Evolutionary conservation across 192 early-diverging fungal genomes (phyloP).

Genomic region (Rhizoclosmatium globosum): DNA sequence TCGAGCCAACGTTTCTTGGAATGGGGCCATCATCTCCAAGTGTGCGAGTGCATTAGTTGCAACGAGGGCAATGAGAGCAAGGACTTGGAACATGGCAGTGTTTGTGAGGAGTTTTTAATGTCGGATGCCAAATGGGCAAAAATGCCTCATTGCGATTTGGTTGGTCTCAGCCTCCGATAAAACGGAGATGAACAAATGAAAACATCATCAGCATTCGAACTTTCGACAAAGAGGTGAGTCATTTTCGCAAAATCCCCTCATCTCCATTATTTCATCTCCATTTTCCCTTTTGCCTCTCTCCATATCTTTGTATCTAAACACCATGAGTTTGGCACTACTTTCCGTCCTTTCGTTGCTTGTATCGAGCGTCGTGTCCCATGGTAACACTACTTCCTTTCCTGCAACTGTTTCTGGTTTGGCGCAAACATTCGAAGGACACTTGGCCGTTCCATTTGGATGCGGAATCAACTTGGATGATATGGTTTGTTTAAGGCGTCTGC

Average conservation of each 20-base stretch:
- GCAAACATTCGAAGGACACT: background rate
- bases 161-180: background rate
- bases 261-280: too few species aligned
- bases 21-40: constrained; percentile 27
- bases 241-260: background rate
- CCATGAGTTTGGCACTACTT: background rate
- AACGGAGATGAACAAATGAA: background rate
- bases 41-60: constrained; percentile 13
- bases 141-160: background rate
- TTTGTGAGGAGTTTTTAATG: background rate
- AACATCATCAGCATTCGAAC: too few species aligned
- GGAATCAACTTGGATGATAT: background rate
- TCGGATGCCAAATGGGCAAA: background rate
- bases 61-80: background rate
- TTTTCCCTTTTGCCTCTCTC: too few species aligned
- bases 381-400: background rate
- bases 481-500: too few species aligned
- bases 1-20: constrained; percentile 26
- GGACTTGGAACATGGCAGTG: background rate
- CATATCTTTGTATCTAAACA: background rate
- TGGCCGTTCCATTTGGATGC: background rate
- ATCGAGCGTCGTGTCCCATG: background rate
- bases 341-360: background rate
- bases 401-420: background rate
- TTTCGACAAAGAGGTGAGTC: background rate